Evolutionary conservation across 306 rosid species (phyloP), one percentile per base, ranked within the genome.

Genomic region (Inga oerstediana): DNA sequence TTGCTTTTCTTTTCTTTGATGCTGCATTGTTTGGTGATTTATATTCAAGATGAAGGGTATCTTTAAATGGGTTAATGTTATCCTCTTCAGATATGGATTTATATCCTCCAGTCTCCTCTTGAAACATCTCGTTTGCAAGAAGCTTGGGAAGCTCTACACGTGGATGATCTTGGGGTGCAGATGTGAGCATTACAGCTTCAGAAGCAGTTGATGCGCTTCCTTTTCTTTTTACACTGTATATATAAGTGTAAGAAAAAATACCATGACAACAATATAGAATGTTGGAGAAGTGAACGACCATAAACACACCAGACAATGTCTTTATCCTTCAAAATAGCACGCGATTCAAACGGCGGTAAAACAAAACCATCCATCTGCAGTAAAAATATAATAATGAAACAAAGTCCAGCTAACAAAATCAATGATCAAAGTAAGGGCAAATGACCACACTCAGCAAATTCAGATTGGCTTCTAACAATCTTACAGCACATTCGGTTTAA

Each of bases 321-420:
- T 79, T 84, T 89, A 32, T 97, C 98, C 94, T 87, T 94, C 85
- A 97, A 88, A 86, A 97, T 89, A 83, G 87, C 79, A 46, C 93
- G 89, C 2, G 98, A 94, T 79, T 94, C 99, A 58, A 94, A 97
- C 16, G 95, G 93, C 4, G 99, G 99, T 37, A 97, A 89, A 78
- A 89, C 97, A 86, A 97, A 97, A 54, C 84, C 97, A 87, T 97
- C 98, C 97, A 97, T 94, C 99, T 94, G 89, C 87, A 66, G 77
- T 30, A 58, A 86, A 43, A 30, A 85, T 10, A 41, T 48, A 64
- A 12, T 22, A 43, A 52, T 13, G 13, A 30, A 61, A 71, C 41
- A 30, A 61, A 5, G n/a, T 34, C 8, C 16, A 39, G 39, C 58
- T 32, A 22, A 30, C 44, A 78, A 35, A 61, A 37, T 9, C 69